Evolutionary conservation across 2,329 filamentous ascomycete species (phyloP), one percentile per base, ranked within the genome.

Genomic region (Ophiostoma perfectum): DNA sequence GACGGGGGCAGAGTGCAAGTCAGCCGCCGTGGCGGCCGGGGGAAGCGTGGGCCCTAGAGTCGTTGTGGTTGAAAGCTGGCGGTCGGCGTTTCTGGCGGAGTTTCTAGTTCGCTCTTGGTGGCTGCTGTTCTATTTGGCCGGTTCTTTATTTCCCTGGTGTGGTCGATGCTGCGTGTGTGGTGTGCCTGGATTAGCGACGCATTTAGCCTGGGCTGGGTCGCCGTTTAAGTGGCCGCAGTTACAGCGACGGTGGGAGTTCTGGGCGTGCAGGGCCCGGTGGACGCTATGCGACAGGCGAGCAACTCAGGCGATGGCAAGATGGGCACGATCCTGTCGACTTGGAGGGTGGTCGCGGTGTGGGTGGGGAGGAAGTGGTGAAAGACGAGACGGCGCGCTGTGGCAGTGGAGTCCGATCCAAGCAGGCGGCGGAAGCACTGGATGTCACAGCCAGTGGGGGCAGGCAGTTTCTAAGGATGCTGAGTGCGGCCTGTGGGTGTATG

Each of bases 11-110:
- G 38, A 62, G 58, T 41, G 68, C 47, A 64, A 27, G 49, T 69
- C 65, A 65, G 68, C 68, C 68, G 68, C 68, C 68, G 68, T 55
- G 45, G 68, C 60, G 65, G 68, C 47, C 49, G 7, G 14, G 64
- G 68, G 49, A 64, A 66, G 60, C 65, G 68, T 67, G 52, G 64
- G 68, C 65, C 65, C 65, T 65, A 16, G 16, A 14, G 7, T 60
- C 36, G 62, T 7, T 62, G 27, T 52, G 62, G 62, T 41, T 44
- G 65, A 42, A 47, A 42, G 16, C 42, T n/a, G 60, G 39, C 27
- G 39, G 38, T 42, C 60, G 60, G 55, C 55, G 55, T 60, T 60
- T 60, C 27, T 60, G 27, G 55, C 60, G 39, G 27, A 11, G 58
- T 62, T 41, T 62, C 38, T 62, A 8, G 14, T 36, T 16, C 45